Evolutionary conservation across 2,329 filamentous ascomycete genomes (phyloP).

Genomic region (Scleromitrula shiraiana): DNA sequence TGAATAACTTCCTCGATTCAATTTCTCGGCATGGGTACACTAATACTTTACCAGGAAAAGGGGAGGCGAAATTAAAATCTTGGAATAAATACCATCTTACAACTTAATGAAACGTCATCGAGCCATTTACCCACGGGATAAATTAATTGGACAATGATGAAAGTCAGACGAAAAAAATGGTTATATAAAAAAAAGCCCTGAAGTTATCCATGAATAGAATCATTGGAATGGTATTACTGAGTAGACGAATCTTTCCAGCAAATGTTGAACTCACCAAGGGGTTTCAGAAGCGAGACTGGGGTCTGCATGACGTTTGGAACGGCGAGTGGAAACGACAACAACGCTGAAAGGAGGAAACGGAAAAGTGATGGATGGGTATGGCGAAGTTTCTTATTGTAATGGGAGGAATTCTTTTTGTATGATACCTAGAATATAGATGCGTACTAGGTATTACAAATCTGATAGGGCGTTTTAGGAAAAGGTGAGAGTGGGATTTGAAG

Average conservation of each 20-base stretch:
- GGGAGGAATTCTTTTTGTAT: too few relatives aligned
- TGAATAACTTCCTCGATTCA: too few relatives aligned
- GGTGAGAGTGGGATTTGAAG: too few relatives aligned
- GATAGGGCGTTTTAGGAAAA: too few relatives aligned
- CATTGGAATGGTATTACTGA: too few relatives aligned
- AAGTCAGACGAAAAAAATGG: neutral
- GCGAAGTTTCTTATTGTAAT: too few relatives aligned
- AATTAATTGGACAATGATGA: slow-evolving; percentile 14
- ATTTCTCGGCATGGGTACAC: too few relatives aligned
- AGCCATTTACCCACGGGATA: slow-evolving; percentile 14
- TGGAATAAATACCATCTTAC: neutral
- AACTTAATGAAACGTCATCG: slow-evolving; percentile 7
- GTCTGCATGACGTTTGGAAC: slow-evolving; percentile 21
- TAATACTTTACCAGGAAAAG: neutral
- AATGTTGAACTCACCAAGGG: slow-evolving; percentile 23
- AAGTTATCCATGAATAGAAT: too few relatives aligned
- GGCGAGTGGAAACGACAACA: neutral
- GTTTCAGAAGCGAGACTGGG: slow-evolving; percentile 16
- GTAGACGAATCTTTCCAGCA: neutral
- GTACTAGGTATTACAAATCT: too few relatives aligned
- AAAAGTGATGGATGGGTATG: too few relatives aligned
- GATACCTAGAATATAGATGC: too few relatives aligned
- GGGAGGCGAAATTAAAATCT: neutral
- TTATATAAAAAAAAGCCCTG: neutral
- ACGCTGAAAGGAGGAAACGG: too few relatives aligned